These are phyloP conservation scores for Eleusine indica DNA, from an alignment of 176 grass and related monocot genomes.

Conservation along the genomic window DNA sequence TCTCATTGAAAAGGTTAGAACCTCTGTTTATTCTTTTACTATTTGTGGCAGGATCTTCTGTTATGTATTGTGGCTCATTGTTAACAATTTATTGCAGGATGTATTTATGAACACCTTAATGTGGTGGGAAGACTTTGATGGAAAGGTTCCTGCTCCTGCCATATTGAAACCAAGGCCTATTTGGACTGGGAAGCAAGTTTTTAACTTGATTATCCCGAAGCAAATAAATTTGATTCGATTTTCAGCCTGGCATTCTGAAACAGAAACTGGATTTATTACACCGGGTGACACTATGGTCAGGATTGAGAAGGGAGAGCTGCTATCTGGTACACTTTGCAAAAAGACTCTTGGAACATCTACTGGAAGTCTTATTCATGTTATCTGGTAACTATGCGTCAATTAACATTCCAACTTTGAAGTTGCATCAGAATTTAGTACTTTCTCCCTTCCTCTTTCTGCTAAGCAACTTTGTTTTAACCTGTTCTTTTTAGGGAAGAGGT, in stretches of 20 bases:
- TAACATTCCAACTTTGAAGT: neutral
- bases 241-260: constrained; percentile 87
- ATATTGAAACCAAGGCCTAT: constrained; percentile 93
- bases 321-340: constrained; percentile 93
- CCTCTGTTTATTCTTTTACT: neutral
- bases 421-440: neutral
- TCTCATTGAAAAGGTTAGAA: constrained; percentile 88
- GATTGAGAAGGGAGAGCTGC: constrained; percentile 94
- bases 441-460: neutral
- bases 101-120: constrained; percentile 99
- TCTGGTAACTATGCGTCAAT: constrained; percentile 60
- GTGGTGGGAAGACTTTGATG: constrained; percentile 99
- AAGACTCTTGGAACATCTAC: constrained; percentile 69
- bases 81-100: constrained; percentile 59
- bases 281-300: constrained; percentile 93
- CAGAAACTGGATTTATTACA: constrained; percentile 85
- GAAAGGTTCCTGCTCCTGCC: constrained; percentile 92
- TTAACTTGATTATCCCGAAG: constrained; percentile 98
- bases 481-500: constrained; percentile 85
- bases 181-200: constrained; percentile 98
- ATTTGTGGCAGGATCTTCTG: constrained; percentile 12
- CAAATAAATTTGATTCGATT: constrained; percentile 89
- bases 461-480: constrained; percentile 20
- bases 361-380: constrained; percentile 98
- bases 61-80: constrained; percentile 16